Conservation (phyloP, 805 yeast species). For the Starmerella roubikii region DNA sequence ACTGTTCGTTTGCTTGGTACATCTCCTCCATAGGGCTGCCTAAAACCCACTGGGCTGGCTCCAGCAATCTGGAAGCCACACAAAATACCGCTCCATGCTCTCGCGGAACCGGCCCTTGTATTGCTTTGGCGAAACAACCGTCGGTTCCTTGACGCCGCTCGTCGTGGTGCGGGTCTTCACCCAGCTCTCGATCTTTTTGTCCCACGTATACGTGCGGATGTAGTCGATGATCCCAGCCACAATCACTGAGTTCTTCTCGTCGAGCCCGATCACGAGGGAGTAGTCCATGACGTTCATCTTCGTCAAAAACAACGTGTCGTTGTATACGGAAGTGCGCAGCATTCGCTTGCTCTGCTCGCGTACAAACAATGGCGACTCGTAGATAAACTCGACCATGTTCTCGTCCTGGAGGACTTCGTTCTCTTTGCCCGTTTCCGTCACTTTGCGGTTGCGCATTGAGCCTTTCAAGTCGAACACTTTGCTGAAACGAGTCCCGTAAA, state of each 20-base stretch:
- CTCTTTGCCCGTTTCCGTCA: conserved; percentile 87
- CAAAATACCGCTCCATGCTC: conserved; percentile 90
- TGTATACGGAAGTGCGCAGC: conserved; percentile 79
- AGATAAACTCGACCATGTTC: conserved; percentile 95
- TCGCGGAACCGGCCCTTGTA: conserved; percentile 88
- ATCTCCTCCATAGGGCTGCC: no score
- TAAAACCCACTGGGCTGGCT: conserved; percentile 13
- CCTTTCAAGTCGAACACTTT: conserved; percentile 94
- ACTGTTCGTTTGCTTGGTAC: no score
- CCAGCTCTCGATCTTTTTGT: conserved; percentile 95
- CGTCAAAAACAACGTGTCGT: conserved; percentile 83
- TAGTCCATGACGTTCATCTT: conserved; percentile 99
- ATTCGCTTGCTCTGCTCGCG: conserved; percentile 80
- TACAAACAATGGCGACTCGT: conserved; percentile 89
- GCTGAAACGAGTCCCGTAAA: conserved; percentile 66
- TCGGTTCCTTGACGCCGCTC: conserved; percentile 81
- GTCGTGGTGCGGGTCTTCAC: conserved; percentile 90
- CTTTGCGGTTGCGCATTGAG: conserved; percentile 94
- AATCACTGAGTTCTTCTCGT: conserved; percentile 42
- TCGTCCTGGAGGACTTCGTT: conserved; percentile 92
- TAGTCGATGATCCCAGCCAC: conserved; percentile 93
- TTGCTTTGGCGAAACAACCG: conserved; percentile 93
- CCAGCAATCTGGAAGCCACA: conserved; percentile 76
- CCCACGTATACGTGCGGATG: conserved; percentile 96
- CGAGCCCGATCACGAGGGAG: conserved; percentile 87